Evolutionary conservation across 352 stramenopile species (phyloP).

Genomic region (Phytophthora multivora): DNA sequence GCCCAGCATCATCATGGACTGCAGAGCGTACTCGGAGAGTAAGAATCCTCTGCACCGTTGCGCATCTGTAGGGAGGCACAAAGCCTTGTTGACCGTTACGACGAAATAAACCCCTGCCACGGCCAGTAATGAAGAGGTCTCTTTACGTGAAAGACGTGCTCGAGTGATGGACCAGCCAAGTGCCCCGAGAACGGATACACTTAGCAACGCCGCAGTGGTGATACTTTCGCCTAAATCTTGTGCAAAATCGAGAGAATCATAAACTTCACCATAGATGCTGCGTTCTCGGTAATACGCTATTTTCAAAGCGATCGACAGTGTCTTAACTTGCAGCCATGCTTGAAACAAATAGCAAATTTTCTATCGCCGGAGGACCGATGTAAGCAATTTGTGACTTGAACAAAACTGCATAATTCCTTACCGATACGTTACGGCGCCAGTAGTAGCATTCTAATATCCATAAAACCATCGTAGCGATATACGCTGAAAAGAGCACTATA

Average conservation of each 20-base stretch:
- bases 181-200: slow-evolving; percentile 52
- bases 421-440: slow-evolving; percentile 43
- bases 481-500: slow-evolving; percentile 49
- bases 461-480: slow-evolving; percentile 42
- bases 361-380: slow-evolving; percentile 19
- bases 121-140: slow-evolving; percentile 41
- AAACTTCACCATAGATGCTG: slow-evolving; percentile 39
- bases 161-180: slow-evolving; percentile 72
- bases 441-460: slow-evolving; percentile 59
- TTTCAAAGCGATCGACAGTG: slow-evolving; percentile 54
- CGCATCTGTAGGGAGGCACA: slow-evolving; percentile 41
- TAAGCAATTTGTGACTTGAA: neutral
- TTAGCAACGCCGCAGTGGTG: slow-evolving; percentile 42
- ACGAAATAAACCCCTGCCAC: slow-evolving; percentile 48
- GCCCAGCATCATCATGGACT: slow-evolving; percentile 67
- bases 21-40: slow-evolving; percentile 68
- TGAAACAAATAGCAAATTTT: slow-evolving; percentile 63
- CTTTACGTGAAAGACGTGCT: slow-evolving; percentile 43
- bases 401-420: slow-evolving; percentile 20
- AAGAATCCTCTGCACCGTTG: slow-evolving; percentile 64
- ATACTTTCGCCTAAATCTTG: slow-evolving; percentile 48
- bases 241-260: slow-evolving; percentile 33
- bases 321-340: slow-evolving; percentile 53
- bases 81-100: slow-evolving; percentile 49
- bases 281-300: slow-evolving; percentile 56